These are phyloP conservation scores for Xerocomellus chrysenteron DNA, from an alignment of 768 basidiomycete genomes.

Conservation along the genomic window DNA sequence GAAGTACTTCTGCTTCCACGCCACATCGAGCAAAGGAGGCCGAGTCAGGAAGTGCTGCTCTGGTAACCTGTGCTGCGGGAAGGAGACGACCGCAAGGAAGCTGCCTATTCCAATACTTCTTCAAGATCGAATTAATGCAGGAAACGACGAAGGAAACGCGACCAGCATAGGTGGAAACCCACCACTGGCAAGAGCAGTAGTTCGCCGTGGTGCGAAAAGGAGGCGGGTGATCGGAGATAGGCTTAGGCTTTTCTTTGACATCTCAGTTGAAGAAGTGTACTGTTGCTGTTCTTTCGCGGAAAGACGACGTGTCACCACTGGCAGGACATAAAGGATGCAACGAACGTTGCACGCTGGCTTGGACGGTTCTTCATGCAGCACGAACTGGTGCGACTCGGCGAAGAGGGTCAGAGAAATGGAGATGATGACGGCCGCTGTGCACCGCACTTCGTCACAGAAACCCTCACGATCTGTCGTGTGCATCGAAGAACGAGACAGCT, in stretches of 20 bases:
- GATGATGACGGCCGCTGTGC: neutral
- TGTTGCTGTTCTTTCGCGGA: slow-evolving; percentile 8
- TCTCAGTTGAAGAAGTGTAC: neutral
- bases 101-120: slow-evolving; percentile 14
- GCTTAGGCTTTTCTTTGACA: slow-evolving; percentile 28
- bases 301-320: slow-evolving; percentile 5
- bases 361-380: neutral
- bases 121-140: slow-evolving; percentile 10
- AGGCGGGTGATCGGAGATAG: slow-evolving; percentile 30
- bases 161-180: neutral
- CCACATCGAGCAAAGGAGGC: slow-evolving; percentile 13
- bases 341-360: neutral
- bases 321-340: neutral
- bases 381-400: slow-evolving; percentile 13
- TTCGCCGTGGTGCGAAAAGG: slow-evolving; percentile 50
- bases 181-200: slow-evolving; percentile 48
- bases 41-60: slow-evolving; percentile 10
- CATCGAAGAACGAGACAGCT: neutral
- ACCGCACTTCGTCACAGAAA: neutral
- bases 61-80: slow-evolving; percentile 15
- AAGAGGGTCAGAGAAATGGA: slow-evolving; percentile 2
- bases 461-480: neutral
- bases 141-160: slow-evolving; percentile 8
- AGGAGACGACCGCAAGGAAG: slow-evolving; percentile 14
- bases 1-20: slow-evolving; percentile 21